Evolutionary conservation across 2,329 filamentous ascomycete species (phyloP), one percentile per base, ranked within the genome.

Genomic region (Hyphodiscus sp.): DNA sequence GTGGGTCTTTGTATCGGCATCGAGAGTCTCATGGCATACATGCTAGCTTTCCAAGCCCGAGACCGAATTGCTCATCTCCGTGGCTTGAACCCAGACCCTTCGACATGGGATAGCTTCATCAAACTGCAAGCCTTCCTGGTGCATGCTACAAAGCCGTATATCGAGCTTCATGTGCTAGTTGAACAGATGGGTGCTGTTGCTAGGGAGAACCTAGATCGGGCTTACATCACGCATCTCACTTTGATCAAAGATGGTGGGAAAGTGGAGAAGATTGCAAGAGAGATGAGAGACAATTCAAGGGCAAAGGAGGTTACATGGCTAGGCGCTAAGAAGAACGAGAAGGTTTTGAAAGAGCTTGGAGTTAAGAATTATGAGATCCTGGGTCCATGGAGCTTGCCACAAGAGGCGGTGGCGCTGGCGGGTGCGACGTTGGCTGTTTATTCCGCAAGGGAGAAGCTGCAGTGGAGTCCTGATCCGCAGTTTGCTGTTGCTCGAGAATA

Each of bases 321-420:
- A 7, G 20, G 51, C n/a, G 54, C 49, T 18, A 43, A 58, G 23
- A 45, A 45, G 6, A 38, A 59, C 60, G 65, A 18, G 67, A 67
- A 7, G 65, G 68, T 18, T 7, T 72, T 72, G 52, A 71, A 70
- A 49, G 63, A 77, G 20, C 72, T 76, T 0, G 58, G 55, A 6
- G 45, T 52, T 13, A 38, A 38, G 7, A 18, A 42, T 6, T 8
- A 26, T 8, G 50, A 58, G n/a, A 38, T 43, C 0, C 59, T 78
- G 30, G 70, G 71, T 16, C 68, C 69, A 7, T 70, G 69, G 48
- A 73, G 69, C 15, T 70, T 67, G 1, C 69, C 71, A 11, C 65
- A 74, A 19, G 75, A 78, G 56, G 71, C 71, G 10, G 71, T 74
- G 10, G 67, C 70, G 4, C 76, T 76, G 59, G 71, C 70, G 9